Percentiles rank a stretch among this genome's conserved stretches.
phyloP scores from a whole-genome alignment of 768 basidiomycete genomes.

The Psilocybe subaeruginosa region DNA sequence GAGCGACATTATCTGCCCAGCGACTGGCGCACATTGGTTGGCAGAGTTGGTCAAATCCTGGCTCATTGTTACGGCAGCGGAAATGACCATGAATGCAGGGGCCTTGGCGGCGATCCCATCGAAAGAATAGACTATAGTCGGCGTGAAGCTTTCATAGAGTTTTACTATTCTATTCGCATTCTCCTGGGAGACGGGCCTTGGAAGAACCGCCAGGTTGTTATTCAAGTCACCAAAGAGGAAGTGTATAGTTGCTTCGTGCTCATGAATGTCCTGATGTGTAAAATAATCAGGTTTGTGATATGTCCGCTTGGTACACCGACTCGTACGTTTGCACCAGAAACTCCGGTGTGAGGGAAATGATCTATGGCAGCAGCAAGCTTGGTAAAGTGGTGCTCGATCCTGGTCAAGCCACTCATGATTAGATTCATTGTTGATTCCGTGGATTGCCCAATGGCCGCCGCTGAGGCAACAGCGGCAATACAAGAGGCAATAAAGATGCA shows the following conservation, averaged over 20 bases:
- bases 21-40: not conserved
- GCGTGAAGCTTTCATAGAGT: not conserved
- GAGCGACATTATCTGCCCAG: not conserved
- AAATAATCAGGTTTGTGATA: not conserved
- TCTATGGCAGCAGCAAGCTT: not conserved
- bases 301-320: not conserved
- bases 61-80: not conserved
- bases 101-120: slow-evolving; percentile 1
- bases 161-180: not conserved
- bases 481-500: not conserved
- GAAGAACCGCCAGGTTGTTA: not conserved
- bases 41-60: not conserved
- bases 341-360: not conserved
- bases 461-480: not conserved
- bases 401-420: not conserved
- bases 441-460: not conserved
- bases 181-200: not conserved
- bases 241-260: not conserved
- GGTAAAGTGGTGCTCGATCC: not conserved
- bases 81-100: not conserved
- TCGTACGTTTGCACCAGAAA: not conserved
- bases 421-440: not conserved
- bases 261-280: not conserved
- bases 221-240: not conserved
- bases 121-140: not conserved